Conservation (phyloP, 805 yeast species). For the Kockiozyma suomiensis region DNA sequence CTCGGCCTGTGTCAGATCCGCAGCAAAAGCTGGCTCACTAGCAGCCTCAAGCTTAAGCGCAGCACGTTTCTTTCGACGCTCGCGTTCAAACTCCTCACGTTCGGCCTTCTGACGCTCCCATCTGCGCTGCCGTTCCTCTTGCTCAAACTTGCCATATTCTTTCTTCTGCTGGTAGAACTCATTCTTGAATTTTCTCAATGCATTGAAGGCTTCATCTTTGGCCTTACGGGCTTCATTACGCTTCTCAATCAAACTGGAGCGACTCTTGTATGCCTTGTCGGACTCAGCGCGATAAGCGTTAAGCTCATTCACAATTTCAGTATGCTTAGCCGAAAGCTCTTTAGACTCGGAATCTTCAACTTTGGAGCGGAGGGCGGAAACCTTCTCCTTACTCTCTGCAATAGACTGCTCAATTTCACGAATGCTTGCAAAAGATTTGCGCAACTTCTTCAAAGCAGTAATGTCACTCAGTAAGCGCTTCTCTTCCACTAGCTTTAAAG, state of each 20-base stretch:
- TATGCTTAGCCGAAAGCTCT: slow-evolving; percentile 70
- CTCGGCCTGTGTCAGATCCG: slow-evolving; percentile 77
- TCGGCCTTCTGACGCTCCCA: slow-evolving; percentile 55
- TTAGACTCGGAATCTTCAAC: slow-evolving; percentile 58
- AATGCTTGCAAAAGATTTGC: slow-evolving; percentile 73
- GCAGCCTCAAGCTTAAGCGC: slow-evolving; percentile 75
- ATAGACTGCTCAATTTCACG: slow-evolving; percentile 76
- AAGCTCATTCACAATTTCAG: slow-evolving; percentile 66
- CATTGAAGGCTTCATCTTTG: slow-evolving; percentile 67
- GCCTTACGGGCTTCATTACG: slow-evolving; percentile 68
- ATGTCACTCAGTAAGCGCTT: slow-evolving; percentile 82
- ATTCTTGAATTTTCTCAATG: slow-evolving; percentile 64
- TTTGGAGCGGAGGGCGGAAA: slow-evolving; percentile 71
- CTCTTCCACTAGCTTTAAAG: slow-evolving; percentile 87
- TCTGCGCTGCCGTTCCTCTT: slow-evolving; percentile 66
- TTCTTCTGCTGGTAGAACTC: slow-evolving; percentile 75
- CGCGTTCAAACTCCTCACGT: slow-evolving; percentile 49
- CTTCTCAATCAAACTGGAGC: slow-evolving; percentile 62
- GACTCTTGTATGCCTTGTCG: slow-evolving; percentile 65
- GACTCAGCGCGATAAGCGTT: slow-evolving; percentile 63
- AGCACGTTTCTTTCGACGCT: slow-evolving; percentile 59
- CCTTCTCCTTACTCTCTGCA: slow-evolving; percentile 75
- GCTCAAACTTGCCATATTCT: slow-evolving; percentile 67
- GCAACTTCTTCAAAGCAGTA: slow-evolving; percentile 75
- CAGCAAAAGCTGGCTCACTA: slow-evolving; percentile 75